These are phyloP conservation scores for Auxenochlorella pyrenoidosa DNA, from an alignment of 139 green algal genomes.

Conservation along the genomic window DNA sequence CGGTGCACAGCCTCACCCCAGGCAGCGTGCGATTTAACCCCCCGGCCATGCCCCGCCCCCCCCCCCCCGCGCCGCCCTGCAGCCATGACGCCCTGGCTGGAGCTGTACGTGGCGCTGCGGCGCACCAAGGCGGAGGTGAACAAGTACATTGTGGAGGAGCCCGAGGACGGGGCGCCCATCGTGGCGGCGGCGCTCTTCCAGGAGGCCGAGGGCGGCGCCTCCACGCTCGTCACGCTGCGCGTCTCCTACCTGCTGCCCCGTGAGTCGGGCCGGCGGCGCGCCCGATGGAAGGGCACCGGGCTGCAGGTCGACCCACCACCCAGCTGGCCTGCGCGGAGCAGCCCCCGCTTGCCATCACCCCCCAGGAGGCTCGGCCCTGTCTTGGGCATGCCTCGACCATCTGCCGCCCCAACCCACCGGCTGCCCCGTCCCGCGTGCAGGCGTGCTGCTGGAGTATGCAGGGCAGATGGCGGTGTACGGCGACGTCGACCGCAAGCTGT, in stretches of 20 bases:
- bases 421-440: no score
- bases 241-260: slow-evolving; percentile 48
- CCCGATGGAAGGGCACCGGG: no score
- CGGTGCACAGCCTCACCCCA: no score
- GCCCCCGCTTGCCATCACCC: no score
- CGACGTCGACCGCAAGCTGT: slow-evolving; percentile 52
- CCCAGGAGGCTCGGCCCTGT: no score
- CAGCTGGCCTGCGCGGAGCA: no score
- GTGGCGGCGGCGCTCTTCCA: slow-evolving; percentile 53
- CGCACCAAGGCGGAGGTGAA: slow-evolving; percentile 41
- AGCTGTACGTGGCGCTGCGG: slow-evolving; percentile 50
- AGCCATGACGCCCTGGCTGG: slow-evolving; percentile 53
- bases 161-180: slow-evolving; percentile 41
- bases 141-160: slow-evolving; percentile 54
- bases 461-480: slow-evolving; percentile 49
- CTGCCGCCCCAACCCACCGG: no score
- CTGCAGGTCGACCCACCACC: no score
- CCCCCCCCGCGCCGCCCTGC: neutral
- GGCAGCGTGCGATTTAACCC: no score
- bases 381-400: no score
- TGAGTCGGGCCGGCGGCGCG: neutral
- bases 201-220: slow-evolving; percentile 36
- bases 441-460: slow-evolving; percentile 50
- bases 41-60: neutral
- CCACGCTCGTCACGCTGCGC: slow-evolving; percentile 42